Base-by-base conservation (phyloP, 2,329 filamentous ascomycete species). In the Ascomycota sp. region DNA sequence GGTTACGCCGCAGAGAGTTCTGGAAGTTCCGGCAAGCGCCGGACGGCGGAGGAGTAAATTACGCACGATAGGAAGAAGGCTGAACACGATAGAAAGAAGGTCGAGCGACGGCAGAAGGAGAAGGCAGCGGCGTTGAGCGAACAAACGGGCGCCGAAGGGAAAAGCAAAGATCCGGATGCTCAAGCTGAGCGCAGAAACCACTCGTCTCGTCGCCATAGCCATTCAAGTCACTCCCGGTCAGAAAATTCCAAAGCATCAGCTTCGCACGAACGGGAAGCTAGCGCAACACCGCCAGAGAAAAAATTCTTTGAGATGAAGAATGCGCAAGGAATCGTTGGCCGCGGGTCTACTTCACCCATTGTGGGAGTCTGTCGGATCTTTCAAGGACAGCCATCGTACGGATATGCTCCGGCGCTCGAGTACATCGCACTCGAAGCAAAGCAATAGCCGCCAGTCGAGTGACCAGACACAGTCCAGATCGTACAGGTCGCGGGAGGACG, bases 31-130 rank as follows among this genome's bases (percentile, higher is more conserved):
- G 38, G 43, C 19, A 42, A 43, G 32, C 44, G 39, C 30, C 50
- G 52, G 25, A 55, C 59, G 33, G 61, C 57, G 9, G 17, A 65
- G 36, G 60, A 66, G 38, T 60, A 63, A 34, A 58, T 52, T 11
- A 57, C 54, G 2, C 57, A 64, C 31, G 63, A 68, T 2, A 56
- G 43, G 36, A 55, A 55, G 35, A 65, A 58, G 42, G 55, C 55
- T 1, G 27, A 28, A 20, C 5, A 29, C 31, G 63, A 68, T 1
- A 57, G 43, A 36, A 55, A 56, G 34, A 65, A 58, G 43, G 56
- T 54, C 30, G 61, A 65, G 38, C 56, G 57, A 20, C 56, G 26
- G 38, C 35, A n/a, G 13, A 31, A 29, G 15, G 36, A 52, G 23
- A 43, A 41, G 32, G 41, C 46, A 22, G 40, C 37, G 22, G 48